Evolutionary conservation across 2,329 filamentous ascomycete genomes (phyloP), one percentile per base, ranked within the genome.

Genomic region (Penicillium sp.): DNA sequence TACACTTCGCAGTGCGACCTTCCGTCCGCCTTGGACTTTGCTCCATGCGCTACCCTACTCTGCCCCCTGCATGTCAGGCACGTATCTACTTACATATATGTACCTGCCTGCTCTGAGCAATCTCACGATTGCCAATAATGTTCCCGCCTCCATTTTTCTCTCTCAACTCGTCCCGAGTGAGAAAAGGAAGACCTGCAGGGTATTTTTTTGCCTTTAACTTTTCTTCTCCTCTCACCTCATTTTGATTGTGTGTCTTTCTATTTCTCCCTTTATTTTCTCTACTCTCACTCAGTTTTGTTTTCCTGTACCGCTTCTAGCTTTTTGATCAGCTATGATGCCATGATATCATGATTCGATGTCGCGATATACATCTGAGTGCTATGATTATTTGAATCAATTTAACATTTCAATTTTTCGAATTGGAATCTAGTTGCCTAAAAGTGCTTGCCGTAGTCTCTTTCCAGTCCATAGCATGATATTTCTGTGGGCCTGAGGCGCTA

Each of bases 51-150:
- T 61, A 11, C 35, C 26, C 35, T 56, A 45, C 56, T 21, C 48
- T 58, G 35, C 58, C 60, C 50, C 60, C 23, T 50, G 48, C 35
- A 52, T 52, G 31, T 57, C 55, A 49, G 55, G 49, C 30, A 50
- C 41, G 30, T 41, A 47, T 23, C 26, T 26, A 26, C 26, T 3
- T 26, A 26, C 26, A 26, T 26, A 26, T 26, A 26, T 26, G 26
- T 26, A 26, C 26, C 31, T 41, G 35, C 35, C 47, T 61, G 58
- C 55, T 41, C 61, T 13, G 31, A 45, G 47, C 56, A 47, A 53
- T 64, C 52, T 48, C 21, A 41, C 35, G 56, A 49, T 58, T 57
- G 41, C 57, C 56, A 64, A 47, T 66, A 54, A 64, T 65, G 31
- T 58, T 60, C 55, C 51, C 47, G 35, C 52, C 21, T 61, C 35